phyloP scores from a whole-genome alignment of 2,329 filamentous ascomycete genomes.

The Diaporthe humulicola region DNA sequence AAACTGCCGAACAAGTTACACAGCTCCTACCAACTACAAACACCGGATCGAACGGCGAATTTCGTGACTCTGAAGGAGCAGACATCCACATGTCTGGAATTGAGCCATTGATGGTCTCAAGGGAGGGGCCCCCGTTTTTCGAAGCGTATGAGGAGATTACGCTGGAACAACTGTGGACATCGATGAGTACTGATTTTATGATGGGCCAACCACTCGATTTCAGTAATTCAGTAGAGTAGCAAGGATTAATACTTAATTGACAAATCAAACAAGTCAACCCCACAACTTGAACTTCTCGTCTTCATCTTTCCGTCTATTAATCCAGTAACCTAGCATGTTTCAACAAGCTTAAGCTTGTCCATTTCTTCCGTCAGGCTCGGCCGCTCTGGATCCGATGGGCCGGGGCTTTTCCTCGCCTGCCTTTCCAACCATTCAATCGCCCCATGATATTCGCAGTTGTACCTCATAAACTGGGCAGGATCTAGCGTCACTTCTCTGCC shows the following conservation, averaged over 20 bases:
- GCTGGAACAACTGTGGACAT: slow-evolving; percentile 11
- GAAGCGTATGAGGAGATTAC: slow-evolving; percentile 10
- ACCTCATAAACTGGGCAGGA: slow-evolving; percentile 53
- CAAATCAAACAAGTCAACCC: not conserved
- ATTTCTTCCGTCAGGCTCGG: not conserved
- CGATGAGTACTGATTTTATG: slow-evolving; percentile 12
- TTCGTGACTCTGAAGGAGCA: not conserved
- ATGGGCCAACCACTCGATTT: slow-evolving; percentile 14
- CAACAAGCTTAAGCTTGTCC: slow-evolving; percentile 10
- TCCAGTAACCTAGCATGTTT: not conserved
- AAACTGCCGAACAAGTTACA: not conserved
- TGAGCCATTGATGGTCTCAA: not conserved
- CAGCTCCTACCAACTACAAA: not conserved
- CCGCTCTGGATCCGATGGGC: not conserved
- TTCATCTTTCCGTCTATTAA: not conserved
- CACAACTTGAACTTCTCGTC: not conserved
- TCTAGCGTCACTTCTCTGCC: slow-evolving; percentile 50
- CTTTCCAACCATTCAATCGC: slow-evolving; percentile 1
- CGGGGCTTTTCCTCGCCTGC: not conserved
- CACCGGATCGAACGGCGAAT: not conserved
- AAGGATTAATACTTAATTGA: not conserved
- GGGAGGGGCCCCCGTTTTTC: not conserved
- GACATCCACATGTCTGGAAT: slow-evolving; percentile 11
- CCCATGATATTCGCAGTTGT: slow-evolving; percentile 11
- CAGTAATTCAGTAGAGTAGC: not conserved